Evolutionary conservation across 495 filamentous ascomycete species (phyloP), one percentile per base, ranked within the genome.

Genomic region (Letharia lupina): DNA sequence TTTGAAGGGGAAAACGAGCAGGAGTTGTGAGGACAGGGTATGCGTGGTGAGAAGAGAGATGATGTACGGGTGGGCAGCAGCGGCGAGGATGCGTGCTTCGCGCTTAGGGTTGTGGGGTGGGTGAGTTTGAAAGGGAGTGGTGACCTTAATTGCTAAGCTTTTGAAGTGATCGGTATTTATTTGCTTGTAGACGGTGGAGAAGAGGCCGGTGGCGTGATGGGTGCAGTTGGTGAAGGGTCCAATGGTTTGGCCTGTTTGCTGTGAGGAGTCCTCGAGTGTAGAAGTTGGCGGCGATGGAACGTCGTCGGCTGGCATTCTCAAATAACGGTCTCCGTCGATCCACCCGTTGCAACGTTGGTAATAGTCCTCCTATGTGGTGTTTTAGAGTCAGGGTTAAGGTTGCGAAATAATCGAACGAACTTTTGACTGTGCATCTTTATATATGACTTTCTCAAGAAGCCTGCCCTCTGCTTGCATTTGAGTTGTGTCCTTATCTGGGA

Each of bases 1-100:
- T 78, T 90, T 80, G 76, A 89, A 97, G 0, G 94, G 94, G 65
- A 96, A 96, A 1, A 88, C 88, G 37, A 97, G 76, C 57, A 91
- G 84, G 57, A 95, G 82, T 28, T 83, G 81, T 15, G 86, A 84
- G 57, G 87, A 80, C 56, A 91, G 81, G 13, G 80, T 80, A 74
- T 94, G 92, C 7, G 84, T 87, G 80, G 65, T 89, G 2, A 90
- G 73, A 28, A 98, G 77, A 10, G 83, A 78, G 67, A 98, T 87
- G 54, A 91, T 79, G 67, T 81, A 68, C 1, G 63, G 16, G 64
- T 81, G 68, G 48, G 73, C 70, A 41, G 87, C 79, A 28, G 80
- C 70, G 20, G 72, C 72, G 15, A 97, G 79, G 52, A 98, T 85
- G 60, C 86, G 85, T 50, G 84, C 86, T 78, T 99, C 94, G 40